phyloP scores from a whole-genome alignment of 2,329 filamentous ascomycete genomes.

The Byssoonygena ceratinophila region DNA sequence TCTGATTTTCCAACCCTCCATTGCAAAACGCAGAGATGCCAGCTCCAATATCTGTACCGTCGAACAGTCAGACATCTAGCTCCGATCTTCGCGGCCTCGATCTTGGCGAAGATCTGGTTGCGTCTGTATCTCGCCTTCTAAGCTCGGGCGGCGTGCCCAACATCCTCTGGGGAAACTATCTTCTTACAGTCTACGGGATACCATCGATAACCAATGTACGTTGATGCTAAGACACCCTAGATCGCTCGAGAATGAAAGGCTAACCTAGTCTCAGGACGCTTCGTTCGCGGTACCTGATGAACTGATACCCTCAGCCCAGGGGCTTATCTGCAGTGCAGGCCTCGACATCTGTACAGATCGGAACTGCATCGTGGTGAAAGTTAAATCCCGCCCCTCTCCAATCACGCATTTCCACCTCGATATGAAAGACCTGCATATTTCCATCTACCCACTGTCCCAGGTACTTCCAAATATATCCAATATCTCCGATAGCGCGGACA shows the following conservation, averaged over 20 bases:
- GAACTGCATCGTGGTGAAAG: constrained; percentile 6
- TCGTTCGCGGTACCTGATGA: constrained; percentile 14
- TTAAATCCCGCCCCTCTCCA: constrained; percentile 10
- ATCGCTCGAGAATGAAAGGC: not conserved
- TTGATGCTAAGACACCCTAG: not conserved
- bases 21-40: too few relatives aligned
- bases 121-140: constrained; percentile 18
- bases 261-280: constrained; percentile 10
- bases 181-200: constrained; percentile 24
- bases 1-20: too few relatives aligned
- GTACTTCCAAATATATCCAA: constrained; percentile 14
- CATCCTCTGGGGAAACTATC: constrained; percentile 24
- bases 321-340: constrained; percentile 2
- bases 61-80: not conserved
- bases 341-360: constrained; percentile 3
- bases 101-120: not conserved
- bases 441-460: constrained; percentile 11
- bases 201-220: constrained; percentile 14
- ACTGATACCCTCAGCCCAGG: constrained; percentile 1
- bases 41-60: too few relatives aligned
- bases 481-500: not conserved
- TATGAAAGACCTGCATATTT: constrained; percentile 8
- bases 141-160: constrained; percentile 18
- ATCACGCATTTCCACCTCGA: constrained; percentile 14
- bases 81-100: not conserved